A percentile compares a stretch with the other conserved stretches of the same genome.
These are phyloP conservation scores for Saussurea involucrata DNA, from an alignment of 129 eudicot genomes.

Conservation along the genomic window DNA sequence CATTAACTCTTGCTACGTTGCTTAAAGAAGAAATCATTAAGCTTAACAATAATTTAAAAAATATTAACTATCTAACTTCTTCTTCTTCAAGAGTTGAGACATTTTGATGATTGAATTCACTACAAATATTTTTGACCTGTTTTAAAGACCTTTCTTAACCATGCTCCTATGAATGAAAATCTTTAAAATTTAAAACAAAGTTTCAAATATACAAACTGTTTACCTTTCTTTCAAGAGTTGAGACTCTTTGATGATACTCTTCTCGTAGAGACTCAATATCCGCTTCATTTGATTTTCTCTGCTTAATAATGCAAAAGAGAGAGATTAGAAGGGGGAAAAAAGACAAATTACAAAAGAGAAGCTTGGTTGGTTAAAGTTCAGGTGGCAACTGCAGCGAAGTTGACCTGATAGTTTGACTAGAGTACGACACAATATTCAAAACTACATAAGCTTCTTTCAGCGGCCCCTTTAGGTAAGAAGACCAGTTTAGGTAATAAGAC, in stretches of 20 bases:
- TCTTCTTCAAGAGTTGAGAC: neutral
- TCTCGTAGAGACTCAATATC: constrained; percentile 85
- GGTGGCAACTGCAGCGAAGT: neutral
- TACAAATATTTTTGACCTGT: neutral
- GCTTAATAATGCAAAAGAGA: constrained; percentile 20
- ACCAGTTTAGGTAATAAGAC: neutral
- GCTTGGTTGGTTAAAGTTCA: neutral
- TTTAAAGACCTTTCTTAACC: constrained; percentile 4
- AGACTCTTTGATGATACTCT: constrained; percentile 89
- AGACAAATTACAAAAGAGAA: neutral
- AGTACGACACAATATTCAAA: neutral
- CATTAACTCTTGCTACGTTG: neutral
- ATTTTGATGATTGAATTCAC: neutral
- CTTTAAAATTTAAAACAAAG: neutral
- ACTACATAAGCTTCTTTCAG: neutral
- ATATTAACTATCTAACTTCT: neutral
- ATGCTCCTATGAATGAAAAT: neutral
- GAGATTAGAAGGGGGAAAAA: constrained; percentile 3
- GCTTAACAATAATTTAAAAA: neutral
- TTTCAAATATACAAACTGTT: neutral
- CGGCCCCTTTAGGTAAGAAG: neutral
- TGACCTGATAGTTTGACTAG: neutral
- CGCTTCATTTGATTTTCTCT: constrained; percentile 91
- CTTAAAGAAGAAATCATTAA: neutral
- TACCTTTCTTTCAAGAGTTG: constrained; percentile 91